A percentile compares a stretch with the other conserved stretches of the same genome.
Conservation (phyloP, 495 filamentous ascomycete species). For the Podospora bellae-mahoneyi region DNA sequence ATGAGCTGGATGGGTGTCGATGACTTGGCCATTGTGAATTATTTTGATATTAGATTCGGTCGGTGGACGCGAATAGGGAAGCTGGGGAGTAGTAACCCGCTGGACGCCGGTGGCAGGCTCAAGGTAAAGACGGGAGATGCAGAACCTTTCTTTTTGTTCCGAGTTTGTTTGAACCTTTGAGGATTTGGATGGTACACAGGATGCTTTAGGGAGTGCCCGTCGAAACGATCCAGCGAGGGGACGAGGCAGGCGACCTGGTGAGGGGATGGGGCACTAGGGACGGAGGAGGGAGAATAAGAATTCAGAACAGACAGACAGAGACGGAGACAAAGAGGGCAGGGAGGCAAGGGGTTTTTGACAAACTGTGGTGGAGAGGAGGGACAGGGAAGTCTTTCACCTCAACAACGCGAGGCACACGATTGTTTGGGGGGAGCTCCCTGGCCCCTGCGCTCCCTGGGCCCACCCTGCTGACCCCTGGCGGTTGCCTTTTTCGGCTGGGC, state of each 20-base stretch:
- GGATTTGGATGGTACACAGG: no score
- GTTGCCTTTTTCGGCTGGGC: slow-evolving; percentile 3
- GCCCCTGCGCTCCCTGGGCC: slow-evolving; percentile 10
- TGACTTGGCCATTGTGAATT: slow-evolving; percentile 39
- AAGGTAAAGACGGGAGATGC: slow-evolving; percentile 1
- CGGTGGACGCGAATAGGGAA: slow-evolving; percentile 4
- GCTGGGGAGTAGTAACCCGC: neutral
- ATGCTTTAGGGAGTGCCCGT: slow-evolving; percentile 5
- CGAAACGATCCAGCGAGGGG: slow-evolving; percentile 12
- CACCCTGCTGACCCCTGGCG: slow-evolving; percentile 13
- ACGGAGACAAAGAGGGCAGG: neutral
- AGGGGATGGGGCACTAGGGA: slow-evolving; percentile 1
- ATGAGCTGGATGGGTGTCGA: slow-evolving; percentile 49
- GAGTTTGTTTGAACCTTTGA: neutral
- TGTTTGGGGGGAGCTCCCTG: slow-evolving; percentile 22
- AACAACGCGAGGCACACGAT: slow-evolving; percentile 7
- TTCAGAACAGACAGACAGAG: neutral
- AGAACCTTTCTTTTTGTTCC: slow-evolving; percentile 3
- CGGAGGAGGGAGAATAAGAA: neutral
- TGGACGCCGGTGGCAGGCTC: neutral
- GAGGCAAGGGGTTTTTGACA: slow-evolving; percentile 12
- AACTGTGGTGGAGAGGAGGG: slow-evolving; percentile 2
- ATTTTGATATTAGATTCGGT: slow-evolving; percentile 7
- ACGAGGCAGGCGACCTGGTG: neutral
- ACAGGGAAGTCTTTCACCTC: slow-evolving; percentile 4